These are phyloP conservation scores for Coffea humblotiana DNA, from an alignment of 305 asterid genomes.

Conservation along the genomic window DNA sequence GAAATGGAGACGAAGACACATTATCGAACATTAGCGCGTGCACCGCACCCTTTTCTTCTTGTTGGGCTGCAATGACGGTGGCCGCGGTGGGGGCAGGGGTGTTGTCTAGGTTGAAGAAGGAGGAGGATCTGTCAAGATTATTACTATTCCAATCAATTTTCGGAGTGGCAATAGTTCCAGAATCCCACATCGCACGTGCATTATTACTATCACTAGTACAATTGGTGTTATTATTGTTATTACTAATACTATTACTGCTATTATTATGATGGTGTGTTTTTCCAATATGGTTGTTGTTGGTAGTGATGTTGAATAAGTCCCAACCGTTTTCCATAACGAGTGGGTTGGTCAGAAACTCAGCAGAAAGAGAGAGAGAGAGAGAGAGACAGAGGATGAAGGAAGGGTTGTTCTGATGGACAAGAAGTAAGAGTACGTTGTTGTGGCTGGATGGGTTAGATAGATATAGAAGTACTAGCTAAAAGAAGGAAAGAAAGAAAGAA, in stretches of 20 bases:
- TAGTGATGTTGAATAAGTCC: slow-evolving; percentile 24
- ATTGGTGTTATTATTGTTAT: slow-evolving; percentile 15
- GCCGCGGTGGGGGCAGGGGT: neutral
- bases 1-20: neutral
- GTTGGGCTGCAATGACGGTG: neutral
- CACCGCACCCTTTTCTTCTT: slow-evolving; percentile 8
- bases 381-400: no score
- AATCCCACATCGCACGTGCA: slow-evolving; percentile 36
- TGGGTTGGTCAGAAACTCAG: no score
- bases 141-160: slow-evolving; percentile 16
- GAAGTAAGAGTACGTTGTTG: neutral
- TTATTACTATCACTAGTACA: slow-evolving; percentile 9
- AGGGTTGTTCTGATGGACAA: neutral
- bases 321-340: slow-evolving; percentile 42
- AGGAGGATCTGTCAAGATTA: neutral
- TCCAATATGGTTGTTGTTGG: neutral
- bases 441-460: neutral
- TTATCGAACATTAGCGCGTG: slow-evolving; percentile 18
- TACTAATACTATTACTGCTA: slow-evolving; percentile 16
- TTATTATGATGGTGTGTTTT: slow-evolving; percentile 13
- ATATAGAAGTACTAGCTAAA: slow-evolving; percentile 1
- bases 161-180: neutral
- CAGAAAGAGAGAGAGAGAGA: no score
- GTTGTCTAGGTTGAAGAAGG: neutral
- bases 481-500: neutral